Conservation (phyloP, 805 yeast genomes). For the Spathaspora sp. region DNA sequence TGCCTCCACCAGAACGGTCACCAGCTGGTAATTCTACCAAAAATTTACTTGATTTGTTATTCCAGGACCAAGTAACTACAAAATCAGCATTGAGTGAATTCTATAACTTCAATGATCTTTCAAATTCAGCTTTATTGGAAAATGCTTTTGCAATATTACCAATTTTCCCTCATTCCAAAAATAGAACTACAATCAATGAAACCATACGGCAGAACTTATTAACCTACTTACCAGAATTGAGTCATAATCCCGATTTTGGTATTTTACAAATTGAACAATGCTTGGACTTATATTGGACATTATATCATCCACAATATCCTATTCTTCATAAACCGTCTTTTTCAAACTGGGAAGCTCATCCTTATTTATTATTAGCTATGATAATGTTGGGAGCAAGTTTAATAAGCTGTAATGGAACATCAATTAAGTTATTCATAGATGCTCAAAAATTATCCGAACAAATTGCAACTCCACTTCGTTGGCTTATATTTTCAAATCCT, state of each 20-base stretch:
- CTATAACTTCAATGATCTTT: conserved; percentile 11
- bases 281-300: conserved; percentile 47
- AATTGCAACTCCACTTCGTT: conserved; percentile 59
- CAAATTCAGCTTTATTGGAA: conserved; percentile 16
- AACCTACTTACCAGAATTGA: conserved; percentile 13
- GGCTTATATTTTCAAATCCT: conserved; percentile 61
- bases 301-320: conserved; percentile 55
- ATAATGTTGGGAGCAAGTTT: conserved; percentile 52
- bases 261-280: conserved; percentile 13
- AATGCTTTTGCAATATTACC: conserved; percentile 17
- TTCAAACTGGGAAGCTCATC: conserved; percentile 41
- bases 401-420: conserved; percentile 22
- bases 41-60: conserved; percentile 25
- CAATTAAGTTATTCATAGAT: conserved; percentile 10
- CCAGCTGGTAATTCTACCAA: conserved; percentile 18
- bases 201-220: conserved; percentile 9
- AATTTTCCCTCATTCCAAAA: conserved; percentile 15
- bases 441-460: conserved; percentile 37
- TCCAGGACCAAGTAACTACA: conserved; percentile 17
- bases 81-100: not conserved
- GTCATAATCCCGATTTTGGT: conserved; percentile 13
- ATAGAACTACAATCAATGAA: conserved; percentile 13
- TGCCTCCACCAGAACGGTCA: not conserved
- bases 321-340: conserved; percentile 60
- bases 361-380: conserved; percentile 51